A percentile compares a stretch with the other conserved stretches of the same genome.
These are phyloP conservation scores for Spiromastix sp. DNA, from an alignment of 2,329 filamentous ascomycete genomes.

Conservation along the genomic window DNA sequence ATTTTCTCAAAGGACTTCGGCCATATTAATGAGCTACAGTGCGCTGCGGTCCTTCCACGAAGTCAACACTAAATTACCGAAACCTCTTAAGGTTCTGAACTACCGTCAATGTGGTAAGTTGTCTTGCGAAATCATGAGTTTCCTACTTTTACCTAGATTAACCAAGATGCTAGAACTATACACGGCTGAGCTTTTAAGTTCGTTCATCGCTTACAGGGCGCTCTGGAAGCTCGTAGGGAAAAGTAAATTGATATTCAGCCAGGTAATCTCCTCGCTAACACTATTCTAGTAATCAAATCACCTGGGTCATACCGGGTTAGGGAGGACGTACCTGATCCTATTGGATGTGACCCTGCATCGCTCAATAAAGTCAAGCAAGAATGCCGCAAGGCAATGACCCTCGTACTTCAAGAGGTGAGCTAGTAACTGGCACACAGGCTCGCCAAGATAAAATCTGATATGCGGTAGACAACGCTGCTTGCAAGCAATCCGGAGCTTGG, in stretches of 20 bases:
- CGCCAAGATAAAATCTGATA: slow-evolving; percentile 2
- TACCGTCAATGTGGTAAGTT: slow-evolving; percentile 19
- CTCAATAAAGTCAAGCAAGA: slow-evolving; percentile 8
- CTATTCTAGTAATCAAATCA: slow-evolving; percentile 7
- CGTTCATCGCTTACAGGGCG: slow-evolving; percentile 23
- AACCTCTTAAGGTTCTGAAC: slow-evolving; percentile 18
- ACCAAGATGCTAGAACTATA: slow-evolving; percentile 15
- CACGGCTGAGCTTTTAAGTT: slow-evolving; percentile 22
- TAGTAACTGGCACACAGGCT: not conserved
- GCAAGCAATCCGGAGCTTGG: slow-evolving; percentile 7
- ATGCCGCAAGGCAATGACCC: slow-evolving; percentile 10
- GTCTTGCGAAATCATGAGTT: not conserved
- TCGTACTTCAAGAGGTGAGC: slow-evolving; percentile 9
- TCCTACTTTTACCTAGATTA: no score
- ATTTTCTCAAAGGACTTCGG: slow-evolving; percentile 19
- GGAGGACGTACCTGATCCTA: slow-evolving; percentile 3
- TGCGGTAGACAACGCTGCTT: slow-evolving; percentile 8
- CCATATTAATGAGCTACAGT: slow-evolving; percentile 21
- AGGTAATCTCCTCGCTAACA: not conserved
- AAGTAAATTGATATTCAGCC: slow-evolving; percentile 2
- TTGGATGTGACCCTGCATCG: slow-evolving; percentile 4
- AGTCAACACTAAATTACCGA: slow-evolving; percentile 17
- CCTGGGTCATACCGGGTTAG: slow-evolving; percentile 5
- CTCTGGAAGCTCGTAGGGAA: slow-evolving; percentile 18
- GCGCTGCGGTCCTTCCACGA: slow-evolving; percentile 21